Conservation (phyloP, 306 rosid genomes). For the Dryas drummondii region DNA sequence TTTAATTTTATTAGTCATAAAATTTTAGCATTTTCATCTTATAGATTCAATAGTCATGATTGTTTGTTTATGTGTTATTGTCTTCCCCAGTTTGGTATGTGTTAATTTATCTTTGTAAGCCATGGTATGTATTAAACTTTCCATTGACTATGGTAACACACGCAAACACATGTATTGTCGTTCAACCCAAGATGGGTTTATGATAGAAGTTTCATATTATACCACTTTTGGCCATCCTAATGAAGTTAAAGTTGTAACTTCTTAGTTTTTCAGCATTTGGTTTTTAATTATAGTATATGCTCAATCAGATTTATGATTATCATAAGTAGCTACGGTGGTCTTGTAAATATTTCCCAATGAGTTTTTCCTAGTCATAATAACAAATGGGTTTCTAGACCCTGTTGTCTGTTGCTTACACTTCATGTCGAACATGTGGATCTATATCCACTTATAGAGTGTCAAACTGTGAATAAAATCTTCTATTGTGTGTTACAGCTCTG, state of each 20-base stretch:
- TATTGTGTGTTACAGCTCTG: conserved; percentile 96
- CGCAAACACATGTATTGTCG: no score
- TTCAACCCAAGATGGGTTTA: no score
- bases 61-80: background rate
- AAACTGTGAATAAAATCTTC: conserved; percentile 67
- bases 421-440: conserved; percentile 48
- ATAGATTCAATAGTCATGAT: background rate
- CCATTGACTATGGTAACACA: no score
- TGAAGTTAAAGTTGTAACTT: background rate
- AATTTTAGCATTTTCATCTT: background rate
- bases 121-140: no score
- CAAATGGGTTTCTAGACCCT: conserved; percentile 22
- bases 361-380: background rate
- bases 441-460: conserved; percentile 50
- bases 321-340: background rate
- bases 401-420: conserved; percentile 20
- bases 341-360: background rate
- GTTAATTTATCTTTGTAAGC: no score
- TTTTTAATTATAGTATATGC: background rate
- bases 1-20: background rate
- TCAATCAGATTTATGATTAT: background rate
- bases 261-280: background rate
- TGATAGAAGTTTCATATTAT: no score
- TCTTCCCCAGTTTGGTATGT: no score
- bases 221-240: no score